Evolutionary conservation across 225 moss, liverwort and hornwort species (phyloP), one percentile per base, ranked within the genome.

Genomic region (Bryum argenteum): DNA sequence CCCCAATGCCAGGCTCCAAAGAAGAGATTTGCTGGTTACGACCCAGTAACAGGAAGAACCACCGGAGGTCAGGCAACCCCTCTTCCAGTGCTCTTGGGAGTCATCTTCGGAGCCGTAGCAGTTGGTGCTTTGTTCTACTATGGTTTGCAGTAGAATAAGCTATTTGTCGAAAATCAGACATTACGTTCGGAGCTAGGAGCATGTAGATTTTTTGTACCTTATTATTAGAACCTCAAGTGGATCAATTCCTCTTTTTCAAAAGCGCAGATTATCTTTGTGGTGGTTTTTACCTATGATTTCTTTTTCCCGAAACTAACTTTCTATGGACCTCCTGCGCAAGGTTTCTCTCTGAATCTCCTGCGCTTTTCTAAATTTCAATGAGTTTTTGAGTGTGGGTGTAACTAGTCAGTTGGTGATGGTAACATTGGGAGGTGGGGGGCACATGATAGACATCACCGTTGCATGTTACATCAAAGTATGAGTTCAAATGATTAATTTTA

Each of bases 1-100:
- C 97, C 97, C 39, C 97, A 97, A 81, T 97, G 97, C 75, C 91
- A 89, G 76, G 97, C 97, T 40, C 88, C 97, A 22, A 97, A 97
- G 83, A 97, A 97, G 74, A 86, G 97, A 44, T 97, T 97, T 80
- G 89, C 94, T 48, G 73, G 71, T 22, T 97, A 91, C 45, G 97
- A 97, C 69, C 75, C 88, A 8, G 94, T 86, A 68, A 89, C 93
- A 26, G 97, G 97, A 19, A 83, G 62, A 12, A 77, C 92, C 58
- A 24, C 70, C 11, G 92, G 95, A 38, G 90, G 90, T 13, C 92
- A 87, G 54, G 76, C 74, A 43, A 87, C 89, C 15, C 97, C 97
- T 55, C 39, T 94, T 1, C 18, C 86, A 37, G 97, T 97, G 21
- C 54, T 97, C 50, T 53, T 94, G 15, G 92, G 90, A 75, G 84